Conservation (phyloP, 2,329 filamentous ascomycete genomes). For the Penicillium sp. region DNA sequence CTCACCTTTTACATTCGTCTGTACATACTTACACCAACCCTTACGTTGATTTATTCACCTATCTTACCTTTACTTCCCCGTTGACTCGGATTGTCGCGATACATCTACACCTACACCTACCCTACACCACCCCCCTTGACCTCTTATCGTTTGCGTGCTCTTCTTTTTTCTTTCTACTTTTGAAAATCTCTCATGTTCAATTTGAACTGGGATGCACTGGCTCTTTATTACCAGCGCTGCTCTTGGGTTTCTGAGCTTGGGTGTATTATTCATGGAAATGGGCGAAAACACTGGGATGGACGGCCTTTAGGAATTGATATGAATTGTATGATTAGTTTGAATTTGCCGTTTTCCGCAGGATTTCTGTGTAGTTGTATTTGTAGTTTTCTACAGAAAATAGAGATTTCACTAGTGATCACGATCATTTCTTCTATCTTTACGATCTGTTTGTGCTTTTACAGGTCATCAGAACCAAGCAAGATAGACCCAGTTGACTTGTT, state of each 20-base stretch:
- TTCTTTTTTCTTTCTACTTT: slow-evolving; percentile 14
- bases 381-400: background rate
- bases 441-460: no score
- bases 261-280: slow-evolving; percentile 25
- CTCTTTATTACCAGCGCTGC: slow-evolving; percentile 22
- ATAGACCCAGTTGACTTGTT: no score
- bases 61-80: slow-evolving; percentile 8
- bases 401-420: background rate
- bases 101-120: slow-evolving; percentile 9
- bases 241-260: slow-evolving; percentile 13
- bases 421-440: no score
- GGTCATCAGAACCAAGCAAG: no score
- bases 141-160: slow-evolving; percentile 17
- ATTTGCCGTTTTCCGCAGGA: background rate
- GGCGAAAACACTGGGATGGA: slow-evolving; percentile 22
- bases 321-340: slow-evolving; percentile 34
- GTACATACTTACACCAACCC: slow-evolving; percentile 32
- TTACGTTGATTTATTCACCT: slow-evolving; percentile 22
- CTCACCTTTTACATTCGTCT: slow-evolving; percentile 23
- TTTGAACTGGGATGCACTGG: slow-evolving; percentile 24
- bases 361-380: background rate
- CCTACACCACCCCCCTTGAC: slow-evolving; percentile 3
- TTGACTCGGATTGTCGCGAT: slow-evolving; percentile 17
- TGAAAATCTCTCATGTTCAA: slow-evolving; percentile 14
- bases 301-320: slow-evolving; percentile 28